Evolutionary conservation across 106 monocot species (phyloP).

Genomic region (Iris macrosiphon): DNA sequence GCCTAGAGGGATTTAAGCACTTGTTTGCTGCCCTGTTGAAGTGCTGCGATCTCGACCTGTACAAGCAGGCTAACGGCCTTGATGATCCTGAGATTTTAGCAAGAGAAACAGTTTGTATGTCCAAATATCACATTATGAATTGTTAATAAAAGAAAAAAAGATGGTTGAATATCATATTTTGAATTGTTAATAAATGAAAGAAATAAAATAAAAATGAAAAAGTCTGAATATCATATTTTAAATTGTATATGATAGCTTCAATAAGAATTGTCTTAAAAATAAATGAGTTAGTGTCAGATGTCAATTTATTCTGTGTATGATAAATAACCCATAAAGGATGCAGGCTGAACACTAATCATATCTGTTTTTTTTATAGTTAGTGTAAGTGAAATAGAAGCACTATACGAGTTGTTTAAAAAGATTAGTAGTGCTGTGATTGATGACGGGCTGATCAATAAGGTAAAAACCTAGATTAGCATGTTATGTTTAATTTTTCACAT

Average conservation of each 20-base stretch:
- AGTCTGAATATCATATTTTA: neutral
- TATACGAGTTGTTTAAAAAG: slow-evolving; percentile 85
- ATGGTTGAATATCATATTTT: too few relatives aligned
- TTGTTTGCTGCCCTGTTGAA: slow-evolving; percentile 31
- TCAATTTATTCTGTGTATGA: too few relatives aligned
- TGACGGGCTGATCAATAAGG: slow-evolving; percentile 92
- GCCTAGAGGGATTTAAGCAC: slow-evolving; percentile 44
- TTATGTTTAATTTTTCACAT: too few relatives aligned
- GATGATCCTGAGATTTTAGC: slow-evolving; percentile 54
- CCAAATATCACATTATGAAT: neutral
- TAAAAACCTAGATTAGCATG: too few relatives aligned
- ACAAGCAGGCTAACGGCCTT: slow-evolving; percentile 46
- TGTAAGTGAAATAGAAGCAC: slow-evolving; percentile 80
- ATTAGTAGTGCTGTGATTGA: slow-evolving; percentile 86
- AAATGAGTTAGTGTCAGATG: too few relatives aligned
- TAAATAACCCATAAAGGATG: too few relatives aligned
- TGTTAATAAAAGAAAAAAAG: neutral
- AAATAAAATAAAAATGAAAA: too few relatives aligned
- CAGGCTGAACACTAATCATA: too few relatives aligned
- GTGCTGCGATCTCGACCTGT: slow-evolving; percentile 46
- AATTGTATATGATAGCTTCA: too few relatives aligned
- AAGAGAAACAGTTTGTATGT: slow-evolving; percentile 67
- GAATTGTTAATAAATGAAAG: neutral
- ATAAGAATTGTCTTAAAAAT: too few relatives aligned
- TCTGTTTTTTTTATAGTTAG: slow-evolving; percentile 42